Evolutionary conservation across 2,329 filamentous ascomycete genomes (phyloP).

Genomic region (Aspergillus japonicus): DNA sequence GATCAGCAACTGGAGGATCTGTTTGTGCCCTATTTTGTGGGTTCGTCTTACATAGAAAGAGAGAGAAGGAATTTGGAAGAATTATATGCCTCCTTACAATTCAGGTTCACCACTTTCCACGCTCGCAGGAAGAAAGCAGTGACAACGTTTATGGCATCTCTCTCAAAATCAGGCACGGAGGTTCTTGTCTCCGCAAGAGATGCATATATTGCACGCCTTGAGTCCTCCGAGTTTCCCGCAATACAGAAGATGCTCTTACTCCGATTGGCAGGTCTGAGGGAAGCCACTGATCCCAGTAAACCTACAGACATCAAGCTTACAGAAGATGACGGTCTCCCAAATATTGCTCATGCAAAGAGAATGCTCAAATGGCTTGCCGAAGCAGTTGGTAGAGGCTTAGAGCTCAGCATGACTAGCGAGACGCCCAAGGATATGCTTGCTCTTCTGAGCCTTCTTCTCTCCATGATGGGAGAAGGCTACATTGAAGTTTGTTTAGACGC

Average conservation of each 20-base stretch:
- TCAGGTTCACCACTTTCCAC: conserved; percentile 97
- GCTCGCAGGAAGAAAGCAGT: conserved; percentile 75
- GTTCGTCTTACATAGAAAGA: conserved; percentile 64
- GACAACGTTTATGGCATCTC: conserved; percentile 86
- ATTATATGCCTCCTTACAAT: conserved; percentile 83
- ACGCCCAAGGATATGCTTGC: conserved; percentile 92
- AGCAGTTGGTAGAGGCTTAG: conserved; percentile 84
- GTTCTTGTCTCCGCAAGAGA: conserved; percentile 84
- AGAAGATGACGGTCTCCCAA: conserved; percentile 83
- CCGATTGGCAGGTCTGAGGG: conserved; percentile 76
- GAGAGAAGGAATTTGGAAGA: conserved; percentile 71
- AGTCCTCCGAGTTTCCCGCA: conserved; percentile 81
- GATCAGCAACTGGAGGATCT: conserved; percentile 68
- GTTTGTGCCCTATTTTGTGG: conserved; percentile 65
- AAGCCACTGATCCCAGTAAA: conserved; percentile 63
- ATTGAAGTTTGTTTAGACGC: conserved; percentile 65
- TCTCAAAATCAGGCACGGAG: conserved; percentile 87
- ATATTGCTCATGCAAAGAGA: conserved; percentile 83
- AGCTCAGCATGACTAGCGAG: conserved; percentile 82
- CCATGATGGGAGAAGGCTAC: conserved; percentile 82
- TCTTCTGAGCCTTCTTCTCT: conserved; percentile 77
- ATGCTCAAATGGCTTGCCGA: conserved; percentile 98
- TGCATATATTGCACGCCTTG: conserved; percentile 83
- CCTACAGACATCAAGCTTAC: conserved; percentile 87
- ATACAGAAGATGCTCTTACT: conserved; percentile 91